Evolutionary conservation across 2,329 filamentous ascomycete species (phyloP), one percentile per base, ranked within the genome.

Genomic region (Paecilomyces niveus): DNA sequence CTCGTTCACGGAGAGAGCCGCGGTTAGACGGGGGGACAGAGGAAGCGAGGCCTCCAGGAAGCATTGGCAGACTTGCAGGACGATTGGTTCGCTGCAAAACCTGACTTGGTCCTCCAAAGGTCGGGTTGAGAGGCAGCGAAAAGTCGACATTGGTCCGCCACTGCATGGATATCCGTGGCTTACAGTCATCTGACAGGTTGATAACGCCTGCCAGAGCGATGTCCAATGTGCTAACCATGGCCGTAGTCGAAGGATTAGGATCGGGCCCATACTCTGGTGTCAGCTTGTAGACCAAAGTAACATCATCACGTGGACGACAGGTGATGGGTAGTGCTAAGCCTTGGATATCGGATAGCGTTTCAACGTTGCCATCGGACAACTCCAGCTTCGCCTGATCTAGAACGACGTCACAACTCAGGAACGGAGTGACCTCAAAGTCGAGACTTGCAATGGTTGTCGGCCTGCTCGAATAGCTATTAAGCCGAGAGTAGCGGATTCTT

Each of bases 271-370:
- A 70, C 45, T 71, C 69, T 9, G 76, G 76, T 1, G 72, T 75
- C 29, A 83, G 72, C 63, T 79, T 82, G 68, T 84, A 86, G 21
- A 85, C 70, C 54, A 84, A 72, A 0, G 82, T 82, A n/a, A 83
- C 68, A 63, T 84, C 81, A 58, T 86, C 83, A 58, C 81, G 78
- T 11, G 82, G 80, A 13, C 76, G 78, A 64, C 80, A 78, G 10
- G 69, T 65, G 15, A 78, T 70, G 0, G 77, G 73, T 7, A 72
- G 68, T 10, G 62, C 59, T 15, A 75, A 66, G 15, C 74, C 71
- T 3, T 70, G 65, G 3, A 65, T 65, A 9, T 73, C 63, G 33
- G 75, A 76, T 13, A 80, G 67, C 3, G 75, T 63, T 59, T 80
- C 76, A 18, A 81, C 76, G 4, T 72, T 70, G 13, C 81, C 81